Conservation (phyloP, 2,329 filamentous ascomycete species). For the Xylariaceae sp. region DNA sequence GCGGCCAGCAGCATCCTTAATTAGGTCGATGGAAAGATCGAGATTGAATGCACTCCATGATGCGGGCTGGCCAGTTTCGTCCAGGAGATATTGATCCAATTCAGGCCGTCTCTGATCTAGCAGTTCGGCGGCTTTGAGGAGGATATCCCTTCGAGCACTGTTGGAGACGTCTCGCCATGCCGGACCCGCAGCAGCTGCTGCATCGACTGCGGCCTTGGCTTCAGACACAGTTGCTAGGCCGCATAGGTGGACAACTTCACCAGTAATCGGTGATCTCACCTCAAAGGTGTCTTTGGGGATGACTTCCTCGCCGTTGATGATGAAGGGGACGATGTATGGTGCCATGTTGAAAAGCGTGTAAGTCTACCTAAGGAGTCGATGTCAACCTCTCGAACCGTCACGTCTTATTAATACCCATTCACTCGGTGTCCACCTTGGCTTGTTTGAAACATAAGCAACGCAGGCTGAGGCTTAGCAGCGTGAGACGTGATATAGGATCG, state of each 20-base stretch:
- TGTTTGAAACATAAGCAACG: neutral
- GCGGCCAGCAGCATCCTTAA: constrained; percentile 41
- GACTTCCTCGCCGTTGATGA: constrained; percentile 43
- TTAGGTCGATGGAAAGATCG: constrained; percentile 32
- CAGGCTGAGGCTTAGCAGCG: too few relatives aligned
- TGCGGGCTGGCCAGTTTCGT: constrained; percentile 40
- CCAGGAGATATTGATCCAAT: constrained; percentile 52
- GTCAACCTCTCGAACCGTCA: neutral
- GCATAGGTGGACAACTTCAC: constrained; percentile 47
- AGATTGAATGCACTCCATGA: constrained; percentile 42
- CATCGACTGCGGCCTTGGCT: constrained; percentile 19
- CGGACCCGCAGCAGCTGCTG: constrained; percentile 12
- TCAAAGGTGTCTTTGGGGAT: constrained; percentile 45
- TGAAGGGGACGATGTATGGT: constrained; percentile 36
- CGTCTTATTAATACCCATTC: neutral
- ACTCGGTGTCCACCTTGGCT: neutral
- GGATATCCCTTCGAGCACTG: constrained; percentile 58
- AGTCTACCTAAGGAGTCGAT: neutral
- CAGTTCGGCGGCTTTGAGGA: constrained; percentile 63
- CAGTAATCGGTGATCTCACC: constrained; percentile 52
- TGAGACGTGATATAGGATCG: too few relatives aligned
- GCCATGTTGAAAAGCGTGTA: constrained; percentile 16
- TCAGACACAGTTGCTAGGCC: constrained; percentile 47
- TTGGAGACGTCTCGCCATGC: constrained; percentile 38
- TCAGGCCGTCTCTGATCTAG: constrained; percentile 51